These are phyloP conservation scores for Lachancea dasiensis DNA, from an alignment of 805 yeast genomes.

Conservation along the genomic window DNA sequence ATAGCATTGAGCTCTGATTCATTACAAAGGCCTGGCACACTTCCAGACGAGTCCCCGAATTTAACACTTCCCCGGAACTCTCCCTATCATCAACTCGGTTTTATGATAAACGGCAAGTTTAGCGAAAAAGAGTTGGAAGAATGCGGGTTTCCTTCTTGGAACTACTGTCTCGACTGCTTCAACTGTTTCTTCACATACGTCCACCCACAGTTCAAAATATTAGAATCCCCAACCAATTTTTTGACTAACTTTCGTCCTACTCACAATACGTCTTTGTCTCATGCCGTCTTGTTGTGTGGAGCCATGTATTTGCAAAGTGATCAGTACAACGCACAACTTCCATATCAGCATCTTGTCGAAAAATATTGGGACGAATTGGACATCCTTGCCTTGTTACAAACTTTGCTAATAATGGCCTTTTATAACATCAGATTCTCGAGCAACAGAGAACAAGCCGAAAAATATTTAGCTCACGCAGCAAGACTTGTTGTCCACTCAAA, in stretches of 20 bases:
- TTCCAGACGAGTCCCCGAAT: too few relatives aligned
- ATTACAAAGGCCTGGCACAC: too few relatives aligned
- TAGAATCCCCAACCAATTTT: slow-evolving; percentile 1
- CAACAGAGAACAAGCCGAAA: neutral
- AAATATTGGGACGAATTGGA: slow-evolving; percentile 7
- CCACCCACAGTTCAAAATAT: slow-evolving; percentile 7
- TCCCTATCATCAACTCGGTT: neutral
- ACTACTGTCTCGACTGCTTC: neutral
- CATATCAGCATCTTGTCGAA: neutral
- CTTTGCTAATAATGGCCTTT: slow-evolving; percentile 3
- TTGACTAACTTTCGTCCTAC: slow-evolving; percentile 1
- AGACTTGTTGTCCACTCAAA: neutral
- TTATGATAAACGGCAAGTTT: neutral
- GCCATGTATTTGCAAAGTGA: slow-evolving; percentile 2
- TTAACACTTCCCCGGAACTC: neutral
- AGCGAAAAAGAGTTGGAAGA: slow-evolving; percentile 2
- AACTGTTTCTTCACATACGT: slow-evolving; percentile 4
- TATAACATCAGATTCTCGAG: neutral
- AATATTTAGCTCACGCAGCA: neutral
- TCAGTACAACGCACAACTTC: neutral
- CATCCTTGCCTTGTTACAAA: slow-evolving; percentile 4
- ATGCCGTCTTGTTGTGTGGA: slow-evolving; percentile 8
- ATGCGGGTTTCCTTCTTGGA: slow-evolving; percentile 8
- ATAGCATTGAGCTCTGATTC: too few relatives aligned
- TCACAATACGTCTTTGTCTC: slow-evolving; percentile 6